phyloP scores from a whole-genome alignment of 352 stramenopile genomes.

The Pythium plurisporium region DNA sequence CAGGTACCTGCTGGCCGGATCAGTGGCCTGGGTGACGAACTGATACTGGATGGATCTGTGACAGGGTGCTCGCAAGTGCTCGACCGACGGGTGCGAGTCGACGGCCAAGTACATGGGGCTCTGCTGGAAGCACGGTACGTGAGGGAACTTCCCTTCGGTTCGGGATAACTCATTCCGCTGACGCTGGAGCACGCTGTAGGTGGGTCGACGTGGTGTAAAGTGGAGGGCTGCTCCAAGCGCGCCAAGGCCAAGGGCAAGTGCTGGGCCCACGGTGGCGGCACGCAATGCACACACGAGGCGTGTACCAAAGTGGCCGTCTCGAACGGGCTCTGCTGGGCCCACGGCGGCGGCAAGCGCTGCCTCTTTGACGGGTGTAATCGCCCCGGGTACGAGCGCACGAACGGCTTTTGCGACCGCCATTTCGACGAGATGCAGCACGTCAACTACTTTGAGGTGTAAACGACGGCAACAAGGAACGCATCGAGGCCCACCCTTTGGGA shows the following conservation, averaged over 20 bases:
- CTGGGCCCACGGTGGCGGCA: slow-evolving; percentile 62
- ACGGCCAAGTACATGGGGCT: slow-evolving; percentile 39
- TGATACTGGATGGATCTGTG: background rate
- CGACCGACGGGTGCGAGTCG: slow-evolving; percentile 30
- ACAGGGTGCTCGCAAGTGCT: slow-evolving; percentile 45
- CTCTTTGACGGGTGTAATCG: slow-evolving; percentile 30
- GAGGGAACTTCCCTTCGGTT: too few species aligned
- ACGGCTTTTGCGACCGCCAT: slow-evolving; percentile 29
- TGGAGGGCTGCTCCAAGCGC: slow-evolving; percentile 57
- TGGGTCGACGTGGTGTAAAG: slow-evolving; percentile 65
- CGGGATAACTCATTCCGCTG: too few species aligned
- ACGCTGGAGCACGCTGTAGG: too few species aligned
- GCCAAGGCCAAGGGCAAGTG: slow-evolving; percentile 74
- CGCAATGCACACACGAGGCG: slow-evolving; percentile 12
- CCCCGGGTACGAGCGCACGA: slow-evolving; percentile 31
- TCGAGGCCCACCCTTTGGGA: too few species aligned
- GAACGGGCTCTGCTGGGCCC: slow-evolving; percentile 32
- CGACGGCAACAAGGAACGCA: too few species aligned
- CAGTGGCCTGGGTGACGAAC: too few species aligned
- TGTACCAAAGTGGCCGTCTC: slow-evolving; percentile 29
- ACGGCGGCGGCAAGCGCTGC: slow-evolving; percentile 35
- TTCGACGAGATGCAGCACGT: slow-evolving; percentile 21
- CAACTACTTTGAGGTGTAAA: slow-evolving; percentile 26
- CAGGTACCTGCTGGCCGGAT: too few species aligned
- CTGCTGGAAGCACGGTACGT: slow-evolving; percentile 48